Evolutionary conservation across 768 basidiomycete species (phyloP), one percentile per base, ranked within the genome.

Genomic region (Tulasnella sp.): DNA sequence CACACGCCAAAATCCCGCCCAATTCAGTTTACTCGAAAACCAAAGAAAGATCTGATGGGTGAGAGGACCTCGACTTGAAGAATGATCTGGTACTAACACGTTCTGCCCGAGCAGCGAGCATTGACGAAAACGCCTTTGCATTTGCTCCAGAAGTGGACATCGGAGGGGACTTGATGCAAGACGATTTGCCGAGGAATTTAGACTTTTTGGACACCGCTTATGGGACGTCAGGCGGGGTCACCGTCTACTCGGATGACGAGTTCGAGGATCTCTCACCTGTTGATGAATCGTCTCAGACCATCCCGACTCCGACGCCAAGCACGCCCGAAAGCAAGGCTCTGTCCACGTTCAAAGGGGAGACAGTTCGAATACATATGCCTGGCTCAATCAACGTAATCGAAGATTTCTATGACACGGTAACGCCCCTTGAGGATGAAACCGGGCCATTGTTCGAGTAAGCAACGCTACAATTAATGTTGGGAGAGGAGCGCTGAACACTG

Each of bases 191-290:
- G 0, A 91, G 87, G 29, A 97, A 99, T 82, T 83, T 86, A 68
- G 93, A 96, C 80, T 99, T 96, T 80, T 85, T 99, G 67, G 93
- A 95, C 79, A 89, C 88, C 72, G 91, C 93, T 3, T 93, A 93
- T 78, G 90, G 91, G 52, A 84, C 92, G 31, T 90, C 93, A 22
- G 91, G 90, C 5, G 93, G 93, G 17, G 84, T 94, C 22, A 87
- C 89, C 71, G 91, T 90, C 81, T 85, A 92, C 71, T 85, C 86
- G 38, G 92, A 92, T 75, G 90, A 92, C 70, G 90, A 91, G 71
- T 91, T 91, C 78, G 87, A 88, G 58, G 81, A 79, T 29, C 67
- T 75, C 45, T 74, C 64, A 9, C 49, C 36, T 3, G 80, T 81
- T n/a, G 77, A 77, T n/a, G 76, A 76, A 14, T 49, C 71, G 19